Base-by-base conservation (phyloP, 2,329 filamentous ascomycete genomes). In the Talaromyces sp. region DNA sequence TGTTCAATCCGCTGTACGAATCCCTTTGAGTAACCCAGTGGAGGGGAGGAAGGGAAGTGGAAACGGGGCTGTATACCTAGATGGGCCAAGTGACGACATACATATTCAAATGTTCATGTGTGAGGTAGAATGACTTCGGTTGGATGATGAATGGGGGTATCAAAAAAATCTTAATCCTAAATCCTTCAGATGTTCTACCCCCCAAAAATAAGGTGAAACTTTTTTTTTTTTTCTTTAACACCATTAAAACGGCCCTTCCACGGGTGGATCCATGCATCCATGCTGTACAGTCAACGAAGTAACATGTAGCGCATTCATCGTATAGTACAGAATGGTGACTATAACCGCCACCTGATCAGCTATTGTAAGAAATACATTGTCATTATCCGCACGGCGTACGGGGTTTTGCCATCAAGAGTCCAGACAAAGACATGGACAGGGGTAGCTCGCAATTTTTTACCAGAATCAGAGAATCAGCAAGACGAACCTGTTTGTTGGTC, bases 181-280 rank as follows among this genome's bases (percentile, higher is more conserved):
- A 35, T 35, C n/a, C 32, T 35, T 35, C 32, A 7, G 13, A 32
- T 7, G 29, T 32, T 32, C 29, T n/a, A n/a, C 24, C 24, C 24
- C 24, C 9, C 24, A 9, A 27, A 27, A 27, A 27, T 9, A 27
- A 27, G 24, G 24, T 27, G 24, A 27, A 19, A 0, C 14, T 39
- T 41, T 41, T 27, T 41, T 41, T 41, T 8, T 41, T 7, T 20
- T 10, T 9, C 27, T 4, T 36, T 30, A 45, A 22, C 37, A 44
- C 27, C 32, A 29, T 35, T 16, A 47, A 29, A 52, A 56, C 53
- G 53, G 53, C 47, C 24, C 24, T 35, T 9, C 49, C 42, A 47
- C 30, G 30, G 42, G 53, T 53, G 54, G 42, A 53, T 47, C 47
- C 47, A 40, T 44, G 50, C 13, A 27, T 27, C 9, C 24, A 27